Conservation (phyloP, 2,329 filamentous ascomycete genomes). For the Cytospora leucostoma region DNA sequence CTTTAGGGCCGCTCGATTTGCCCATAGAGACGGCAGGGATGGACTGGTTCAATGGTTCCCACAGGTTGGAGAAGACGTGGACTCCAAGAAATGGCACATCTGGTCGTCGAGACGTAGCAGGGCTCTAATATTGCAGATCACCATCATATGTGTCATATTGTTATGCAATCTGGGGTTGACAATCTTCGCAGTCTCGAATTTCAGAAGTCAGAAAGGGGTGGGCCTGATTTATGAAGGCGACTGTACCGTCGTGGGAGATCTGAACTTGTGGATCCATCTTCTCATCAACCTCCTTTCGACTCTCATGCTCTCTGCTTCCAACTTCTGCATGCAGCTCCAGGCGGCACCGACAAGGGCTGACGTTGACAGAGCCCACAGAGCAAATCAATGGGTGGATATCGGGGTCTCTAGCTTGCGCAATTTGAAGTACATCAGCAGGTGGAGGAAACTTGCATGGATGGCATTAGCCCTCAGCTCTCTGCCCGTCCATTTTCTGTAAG, state of each 20-base stretch:
- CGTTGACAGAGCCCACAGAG: slow-evolving; percentile 32
- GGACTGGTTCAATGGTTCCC: not conserved
- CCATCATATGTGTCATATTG: slow-evolving; percentile 34
- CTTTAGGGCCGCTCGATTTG: not conserved
- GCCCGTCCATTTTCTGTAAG: slow-evolving; percentile 28
- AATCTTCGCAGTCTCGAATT: slow-evolving; percentile 28
- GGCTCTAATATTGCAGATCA: slow-evolving; percentile 31
- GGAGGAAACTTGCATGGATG: slow-evolving; percentile 16
- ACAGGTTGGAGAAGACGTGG: not conserved
- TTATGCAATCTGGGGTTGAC: slow-evolving; percentile 31
- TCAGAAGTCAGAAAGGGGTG: slow-evolving; percentile 30
- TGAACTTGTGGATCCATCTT: slow-evolving; percentile 34
- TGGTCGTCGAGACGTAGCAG: slow-evolving; percentile 30
- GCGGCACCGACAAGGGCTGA: slow-evolving; percentile 38
- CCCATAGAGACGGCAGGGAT: not conserved
- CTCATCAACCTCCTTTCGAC: slow-evolving; percentile 38
- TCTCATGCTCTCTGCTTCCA: slow-evolving; percentile 37
- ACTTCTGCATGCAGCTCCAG: slow-evolving; percentile 42
- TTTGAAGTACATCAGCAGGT: slow-evolving; percentile 17
- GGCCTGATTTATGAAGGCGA: slow-evolving; percentile 34
- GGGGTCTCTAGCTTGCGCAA: slow-evolving; percentile 28
- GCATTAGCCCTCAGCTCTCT: slow-evolving; percentile 26
- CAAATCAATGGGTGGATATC: slow-evolving; percentile 17
- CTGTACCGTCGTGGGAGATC: slow-evolving; percentile 27
- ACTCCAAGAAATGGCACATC: slow-evolving; percentile 23